Evolutionary conservation across 2,329 filamentous ascomycete genomes (phyloP).

Genomic region (Cadophora luteo-olivacea): DNA sequence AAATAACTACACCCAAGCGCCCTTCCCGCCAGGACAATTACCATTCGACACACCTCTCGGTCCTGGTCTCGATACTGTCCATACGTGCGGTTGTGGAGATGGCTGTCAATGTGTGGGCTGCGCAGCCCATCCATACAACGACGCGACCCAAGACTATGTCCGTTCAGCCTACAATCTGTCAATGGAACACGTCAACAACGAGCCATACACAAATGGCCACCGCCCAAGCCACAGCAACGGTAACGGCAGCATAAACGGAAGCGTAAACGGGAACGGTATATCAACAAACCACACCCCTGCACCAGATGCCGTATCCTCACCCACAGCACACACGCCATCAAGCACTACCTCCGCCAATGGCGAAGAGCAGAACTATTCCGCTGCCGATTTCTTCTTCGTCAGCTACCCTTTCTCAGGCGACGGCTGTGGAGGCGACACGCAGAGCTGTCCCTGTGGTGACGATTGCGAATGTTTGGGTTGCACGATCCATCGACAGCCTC

Average conservation of each 20-base stretch:
- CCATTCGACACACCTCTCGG: constrained; percentile 45
- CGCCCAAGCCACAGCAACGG: constrained; percentile 24
- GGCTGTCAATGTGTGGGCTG: constrained; percentile 73
- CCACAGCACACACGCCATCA: constrained; percentile 40
- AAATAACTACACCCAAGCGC: constrained; percentile 46
- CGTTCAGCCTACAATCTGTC: constrained; percentile 51
- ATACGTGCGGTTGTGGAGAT: constrained; percentile 68
- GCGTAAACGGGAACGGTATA: constrained; percentile 28
- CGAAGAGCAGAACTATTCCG: constrained; percentile 56
- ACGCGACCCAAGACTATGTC: constrained; percentile 62
- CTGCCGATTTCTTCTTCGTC: constrained; percentile 65
- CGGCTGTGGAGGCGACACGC: constrained; percentile 55
- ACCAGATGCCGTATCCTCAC: constrained; percentile 34
- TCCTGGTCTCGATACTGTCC: constrained; percentile 45
- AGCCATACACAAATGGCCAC: constrained; percentile 32
- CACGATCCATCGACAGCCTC: constrained; percentile 54
- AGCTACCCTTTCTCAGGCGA: constrained; percentile 56
- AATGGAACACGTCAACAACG: constrained; percentile 29
- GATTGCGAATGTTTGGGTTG: constrained; percentile 65
- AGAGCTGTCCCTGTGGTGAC: constrained; percentile 63
- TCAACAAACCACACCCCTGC: constrained; percentile 22
- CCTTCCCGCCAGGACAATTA: constrained; percentile 28
- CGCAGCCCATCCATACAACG: constrained; percentile 71
- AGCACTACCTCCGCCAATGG: constrained; percentile 39
- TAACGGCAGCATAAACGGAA: constrained; percentile 17